Base-by-base conservation (phyloP, 2,329 filamentous ascomycete species). In the Aspergillus versicolor region DNA sequence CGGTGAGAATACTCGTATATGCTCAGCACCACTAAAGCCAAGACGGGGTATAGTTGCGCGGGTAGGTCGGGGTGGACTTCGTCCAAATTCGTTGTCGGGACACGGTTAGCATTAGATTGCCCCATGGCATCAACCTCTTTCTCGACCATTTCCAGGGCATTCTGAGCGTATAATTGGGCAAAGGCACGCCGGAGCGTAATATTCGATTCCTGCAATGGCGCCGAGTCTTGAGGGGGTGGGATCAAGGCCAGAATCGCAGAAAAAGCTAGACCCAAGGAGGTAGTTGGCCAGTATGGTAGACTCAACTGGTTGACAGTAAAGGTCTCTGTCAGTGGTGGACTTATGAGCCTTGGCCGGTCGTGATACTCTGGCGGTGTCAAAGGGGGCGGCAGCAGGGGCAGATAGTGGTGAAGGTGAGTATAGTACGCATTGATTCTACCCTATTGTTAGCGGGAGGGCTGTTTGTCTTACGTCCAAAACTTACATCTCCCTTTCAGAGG, bases 361-460 rank as follows among this genome's bases (percentile, higher is more conserved):
- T 61, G 53, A 37, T 59, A 51, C 19, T 51, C 59, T 0, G 53
- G 40, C 3, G 3, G 57, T 30, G 1, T 30, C 1, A 30, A 30
- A 30, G 63, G 43, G 5, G 61, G 57, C 0, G 66, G 67, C 2
- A 68, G 52, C 12, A 66, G 21, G 0, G 66, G 66, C 7, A 68
- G 49, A 48, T 67, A 68, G 9, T 64, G 62, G 37, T 68, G 67
- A 43, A 69, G 63, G 46, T 60, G 67, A 4, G 68, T 61, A 34
- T 69, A 69, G 43, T 69, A 68, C 2, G 67, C 64, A 38, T 69
- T 67, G 12, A 60, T 21, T 17, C 67, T 69, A 21, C 21, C 21
- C 30, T 9, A 30, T 30, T 11, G 9, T 30, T 30, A 30, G 27
- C 27, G 27, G 9, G 27, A 4, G 27, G 27, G 27, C 3, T 30